Percentiles rank a stretch among this genome's conserved stretches.
phyloP scores from a whole-genome alignment of 805 yeast genomes.

The Barnettozyma salicaria region DNA sequence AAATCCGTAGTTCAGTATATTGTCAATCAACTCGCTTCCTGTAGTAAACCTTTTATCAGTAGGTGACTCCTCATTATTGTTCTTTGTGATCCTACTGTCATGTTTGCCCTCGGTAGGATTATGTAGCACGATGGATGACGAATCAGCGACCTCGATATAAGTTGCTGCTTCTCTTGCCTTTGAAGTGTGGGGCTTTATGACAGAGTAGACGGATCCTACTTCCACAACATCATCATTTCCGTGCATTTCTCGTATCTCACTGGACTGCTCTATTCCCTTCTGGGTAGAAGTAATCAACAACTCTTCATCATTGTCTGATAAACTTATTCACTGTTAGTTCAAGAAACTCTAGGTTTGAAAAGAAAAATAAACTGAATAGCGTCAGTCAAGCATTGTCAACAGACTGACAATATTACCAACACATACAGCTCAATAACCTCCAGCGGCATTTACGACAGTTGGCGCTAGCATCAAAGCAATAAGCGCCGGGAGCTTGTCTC shows the following conservation, averaged over 20 bases:
- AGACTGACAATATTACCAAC: too few species aligned
- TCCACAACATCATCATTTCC: slow-evolving; percentile 2
- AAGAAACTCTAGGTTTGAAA: too few species aligned
- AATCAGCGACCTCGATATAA: too few species aligned
- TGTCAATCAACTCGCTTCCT: neutral
- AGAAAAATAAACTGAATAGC: too few species aligned
- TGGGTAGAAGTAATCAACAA: slow-evolving; percentile 5
- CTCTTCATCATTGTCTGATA: slow-evolving; percentile 2
- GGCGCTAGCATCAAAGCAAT: neutral
- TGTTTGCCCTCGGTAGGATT: too few species aligned
- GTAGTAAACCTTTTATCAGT: neutral
- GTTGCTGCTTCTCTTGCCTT: neutral
- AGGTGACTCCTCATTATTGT: neutral
- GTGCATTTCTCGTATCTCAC: neutral
- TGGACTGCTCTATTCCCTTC: neutral
- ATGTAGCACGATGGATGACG: too few species aligned
- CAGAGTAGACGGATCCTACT: too few species aligned
- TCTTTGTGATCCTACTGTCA: too few species aligned
- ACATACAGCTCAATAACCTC: slow-evolving; percentile 5
- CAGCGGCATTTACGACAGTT: neutral
- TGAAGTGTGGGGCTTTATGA: neutral
- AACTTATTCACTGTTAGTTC: too few species aligned
- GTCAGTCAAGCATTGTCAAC: too few species aligned
- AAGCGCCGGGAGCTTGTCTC: neutral
- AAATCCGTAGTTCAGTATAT: neutral